Base-by-base conservation (phyloP, 495 filamentous ascomycete species). In the Echria macrotheca region DNA sequence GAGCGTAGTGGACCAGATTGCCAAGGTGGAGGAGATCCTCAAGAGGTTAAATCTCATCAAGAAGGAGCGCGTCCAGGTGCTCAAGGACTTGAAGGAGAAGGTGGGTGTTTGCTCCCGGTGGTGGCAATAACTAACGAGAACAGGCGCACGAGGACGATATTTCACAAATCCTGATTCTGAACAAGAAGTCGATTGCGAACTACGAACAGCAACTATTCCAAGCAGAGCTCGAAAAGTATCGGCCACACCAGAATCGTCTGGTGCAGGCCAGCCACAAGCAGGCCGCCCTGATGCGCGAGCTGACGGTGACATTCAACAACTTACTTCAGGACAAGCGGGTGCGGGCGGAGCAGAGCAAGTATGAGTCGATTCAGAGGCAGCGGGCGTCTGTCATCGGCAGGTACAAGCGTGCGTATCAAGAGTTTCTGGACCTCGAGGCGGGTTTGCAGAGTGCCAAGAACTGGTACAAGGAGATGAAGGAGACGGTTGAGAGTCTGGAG, bases 81-180 rank as follows among this genome's bases (percentile, higher is more conserved):
- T 98, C 54, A 96, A 95, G 68, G 93, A 98, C 66, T 70, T 97
- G 49, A 98, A 97, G 67, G 90, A 96, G 40, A 96, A 95, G 83
- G 93, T 95, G 66, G 49, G 73, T 56, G 38, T 4, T 21, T 2
- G 15, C 8, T 6, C n/a, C 3, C 31, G 18, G 5, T n/a, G 19
- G 31, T 29, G 18, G 11, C 6, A 7, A 10, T n/a, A n/a, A 17
- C 66, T 76, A 38, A 78, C 53, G 32, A 12, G 17, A 10, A 21
- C 49, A 98, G 91, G 84, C 91, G 39, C 93, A 93, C 68, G 86
- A 83, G 58, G 94, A 98, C 57, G 94, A 98, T 59, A 97, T 97
- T 53, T 96, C 91, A 10, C 91, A 94, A 59, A 89, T 97, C 19
- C 70, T 97, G 55, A 97, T 98, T 39, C 74, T 98, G 29, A 98